Evolutionary conservation across 129 eudicot species (phyloP).

Genomic region (Chrysanthemum makinoi): DNA sequence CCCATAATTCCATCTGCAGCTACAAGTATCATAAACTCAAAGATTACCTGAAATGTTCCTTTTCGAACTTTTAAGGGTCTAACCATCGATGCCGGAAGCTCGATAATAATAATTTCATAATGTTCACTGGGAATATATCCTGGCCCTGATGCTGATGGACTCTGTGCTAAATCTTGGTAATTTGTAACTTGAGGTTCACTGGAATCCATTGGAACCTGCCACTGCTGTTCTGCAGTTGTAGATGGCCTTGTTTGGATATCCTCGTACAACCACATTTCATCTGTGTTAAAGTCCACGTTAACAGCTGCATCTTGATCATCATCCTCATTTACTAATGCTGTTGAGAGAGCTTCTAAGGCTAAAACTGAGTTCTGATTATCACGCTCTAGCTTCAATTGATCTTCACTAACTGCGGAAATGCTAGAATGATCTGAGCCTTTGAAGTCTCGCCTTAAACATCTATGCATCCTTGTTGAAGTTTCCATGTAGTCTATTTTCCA

Average conservation of each 20-base stretch:
- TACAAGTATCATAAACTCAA: conserved; percentile 14
- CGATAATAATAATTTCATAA: conserved; percentile 77
- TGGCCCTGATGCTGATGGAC: conserved; percentile 56
- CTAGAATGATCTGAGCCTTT: conserved; percentile 70
- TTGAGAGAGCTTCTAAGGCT: conserved; percentile 72
- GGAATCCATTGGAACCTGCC: conserved; percentile 47
- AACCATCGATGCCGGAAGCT: conserved; percentile 85
- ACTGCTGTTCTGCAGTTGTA: conserved; percentile 43
- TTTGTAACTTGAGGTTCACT: conserved; percentile 41
- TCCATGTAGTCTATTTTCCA: conserved; percentile 87
- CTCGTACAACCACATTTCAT: conserved; percentile 42
- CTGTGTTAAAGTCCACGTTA: conserved; percentile 38
- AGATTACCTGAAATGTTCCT: conserved; percentile 88
- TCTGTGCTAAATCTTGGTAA: conserved; percentile 47
- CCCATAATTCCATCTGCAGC: neutral
- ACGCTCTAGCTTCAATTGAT: conserved; percentile 38
- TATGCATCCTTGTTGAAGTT: conserved; percentile 82
- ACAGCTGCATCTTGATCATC: conserved; percentile 51
- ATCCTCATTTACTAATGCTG: conserved; percentile 49
- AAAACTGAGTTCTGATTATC: conserved; percentile 48
- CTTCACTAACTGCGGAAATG: conserved; percentile 67
- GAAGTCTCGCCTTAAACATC: conserved; percentile 73
- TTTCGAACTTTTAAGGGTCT: conserved; percentile 66
- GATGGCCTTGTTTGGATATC: conserved; percentile 53
- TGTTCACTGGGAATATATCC: conserved; percentile 73